phyloP scores from a whole-genome alignment of 2,329 filamentous ascomycete species.

The Diaporthe helianthi region DNA sequence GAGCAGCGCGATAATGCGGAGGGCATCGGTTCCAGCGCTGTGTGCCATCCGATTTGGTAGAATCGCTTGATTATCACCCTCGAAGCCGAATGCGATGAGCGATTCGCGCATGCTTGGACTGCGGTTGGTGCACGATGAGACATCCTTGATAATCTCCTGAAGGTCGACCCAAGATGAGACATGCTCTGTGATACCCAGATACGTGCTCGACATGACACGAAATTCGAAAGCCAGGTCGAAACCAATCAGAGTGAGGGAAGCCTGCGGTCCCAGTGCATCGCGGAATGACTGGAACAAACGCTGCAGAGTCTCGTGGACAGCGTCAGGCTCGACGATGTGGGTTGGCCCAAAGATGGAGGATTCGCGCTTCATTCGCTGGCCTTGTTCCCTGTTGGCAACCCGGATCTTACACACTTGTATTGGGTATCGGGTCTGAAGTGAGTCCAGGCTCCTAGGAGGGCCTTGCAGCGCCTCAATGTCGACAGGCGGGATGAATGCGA shows the following conservation, averaged over 20 bases:
- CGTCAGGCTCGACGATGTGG: slow-evolving; percentile 8
- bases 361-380: background rate
- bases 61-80: slow-evolving; percentile 5
- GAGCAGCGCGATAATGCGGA: slow-evolving; percentile 3
- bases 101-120: slow-evolving; percentile 9
- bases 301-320: slow-evolving; percentile 11
- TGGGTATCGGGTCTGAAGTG: background rate
- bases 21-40: slow-evolving; percentile 11
- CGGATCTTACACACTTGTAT: slow-evolving; percentile 6
- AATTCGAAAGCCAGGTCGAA: slow-evolving; percentile 17
- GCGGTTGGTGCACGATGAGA: slow-evolving; percentile 8
- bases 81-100: slow-evolving; percentile 9
- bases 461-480: background rate
- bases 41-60: background rate
- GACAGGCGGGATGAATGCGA: slow-evolving; percentile 9
- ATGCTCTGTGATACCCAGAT: slow-evolving; percentile 8
- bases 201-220: slow-evolving; percentile 14
- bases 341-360: slow-evolving; percentile 1
- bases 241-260: slow-evolving; percentile 9
- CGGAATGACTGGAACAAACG: slow-evolving; percentile 6
- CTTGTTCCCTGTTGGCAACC: slow-evolving; percentile 7
- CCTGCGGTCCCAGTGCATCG: background rate
- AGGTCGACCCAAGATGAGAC: slow-evolving; percentile 19
- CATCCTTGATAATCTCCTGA: slow-evolving; percentile 13
- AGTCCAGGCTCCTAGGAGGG: slow-evolving; percentile 3